phyloP scores from a whole-genome alignment of 169 alveolate species.

The Babesia bovis region DNA sequence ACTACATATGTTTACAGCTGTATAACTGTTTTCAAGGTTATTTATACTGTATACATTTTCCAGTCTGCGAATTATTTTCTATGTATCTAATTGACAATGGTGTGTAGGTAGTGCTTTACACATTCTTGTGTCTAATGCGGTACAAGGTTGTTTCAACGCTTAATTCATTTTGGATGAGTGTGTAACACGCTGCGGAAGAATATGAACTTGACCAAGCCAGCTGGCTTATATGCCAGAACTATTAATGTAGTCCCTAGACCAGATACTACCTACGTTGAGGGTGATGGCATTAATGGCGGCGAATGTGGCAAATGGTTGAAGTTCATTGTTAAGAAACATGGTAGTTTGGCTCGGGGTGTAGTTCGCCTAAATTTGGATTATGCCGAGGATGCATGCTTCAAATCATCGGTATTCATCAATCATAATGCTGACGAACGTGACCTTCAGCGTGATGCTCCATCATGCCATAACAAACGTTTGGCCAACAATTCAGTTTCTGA shows the following conservation, averaged over 20 bases:
- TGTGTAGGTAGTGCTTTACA: too few relatives aligned
- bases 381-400: constrained; percentile 46
- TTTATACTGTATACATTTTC: too few relatives aligned
- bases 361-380: constrained; percentile 35
- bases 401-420: constrained; percentile 40
- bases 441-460: constrained; percentile 25
- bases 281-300: constrained; percentile 73
- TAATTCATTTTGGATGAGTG: too few relatives aligned
- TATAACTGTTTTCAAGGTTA: too few relatives aligned
- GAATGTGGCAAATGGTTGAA: constrained; percentile 73
- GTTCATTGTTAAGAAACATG: constrained; percentile 59
- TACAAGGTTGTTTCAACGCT: too few relatives aligned
- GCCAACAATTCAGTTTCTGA: constrained; percentile 49
- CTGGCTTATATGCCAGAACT: neutral
- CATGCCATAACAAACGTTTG: constrained; percentile 37
- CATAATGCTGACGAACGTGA: constrained; percentile 53
- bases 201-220: neutral
- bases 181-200: too few relatives aligned
- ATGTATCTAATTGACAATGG: too few relatives aligned
- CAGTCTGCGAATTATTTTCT: too few relatives aligned
- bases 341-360: constrained; percentile 24
- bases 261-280: constrained; percentile 68
- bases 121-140: too few relatives aligned
- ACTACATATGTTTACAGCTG: too few relatives aligned
- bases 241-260: constrained; percentile 2